A percentile compares a stretch with the other conserved stretches of the same genome.
Conservation (phyloP, 352 stramenopile species). For the Pythium phragmitis region DNA sequence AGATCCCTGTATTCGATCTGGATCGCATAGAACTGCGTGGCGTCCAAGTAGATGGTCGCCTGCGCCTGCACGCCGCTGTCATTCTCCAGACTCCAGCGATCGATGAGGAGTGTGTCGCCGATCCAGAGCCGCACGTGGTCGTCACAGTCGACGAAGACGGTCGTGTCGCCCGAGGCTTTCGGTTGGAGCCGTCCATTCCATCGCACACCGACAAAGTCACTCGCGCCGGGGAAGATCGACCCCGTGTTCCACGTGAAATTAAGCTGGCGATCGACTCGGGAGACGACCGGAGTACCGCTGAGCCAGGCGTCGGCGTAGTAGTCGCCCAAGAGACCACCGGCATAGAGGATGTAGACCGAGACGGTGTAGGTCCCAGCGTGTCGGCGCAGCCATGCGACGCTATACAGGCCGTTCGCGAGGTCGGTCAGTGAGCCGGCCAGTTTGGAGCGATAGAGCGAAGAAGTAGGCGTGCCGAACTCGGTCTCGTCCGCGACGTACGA, state of each 20-base stretch:
- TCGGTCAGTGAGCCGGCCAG: constrained; percentile 28
- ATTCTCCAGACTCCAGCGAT: constrained; percentile 47
- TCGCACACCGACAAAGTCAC: constrained; percentile 56
- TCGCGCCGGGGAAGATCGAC: constrained; percentile 42
- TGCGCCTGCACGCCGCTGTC: constrained; percentile 29
- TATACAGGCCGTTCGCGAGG: constrained; percentile 37
- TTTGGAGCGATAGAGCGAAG: constrained; percentile 27
- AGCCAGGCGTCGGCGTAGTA: constrained; percentile 75
- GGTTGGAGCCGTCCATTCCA: constrained; percentile 72
- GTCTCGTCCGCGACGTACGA: constrained; percentile 32
- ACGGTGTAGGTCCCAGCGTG: constrained; percentile 50
- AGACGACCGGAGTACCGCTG: constrained; percentile 18
- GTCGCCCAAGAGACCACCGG: constrained; percentile 56
- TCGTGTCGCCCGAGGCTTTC: constrained; percentile 36
- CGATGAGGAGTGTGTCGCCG: constrained; percentile 56
- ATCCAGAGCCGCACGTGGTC: constrained; percentile 68
- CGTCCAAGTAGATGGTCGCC: constrained; percentile 34
- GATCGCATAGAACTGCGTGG: constrained; percentile 42
- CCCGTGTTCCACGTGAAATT: constrained; percentile 76
- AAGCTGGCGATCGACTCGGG: constrained; percentile 58
- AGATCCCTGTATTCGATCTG: constrained; percentile 65
- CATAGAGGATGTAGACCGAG: constrained; percentile 53
- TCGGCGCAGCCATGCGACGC: constrained; percentile 48
- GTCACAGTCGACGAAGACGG: constrained; percentile 45
- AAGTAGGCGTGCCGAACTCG: neutral